A percentile compares a stretch with the other conserved stretches of the same genome.
Conservation (phyloP, 768 basidiomycete species). For the Auriscalpium vulgare region DNA sequence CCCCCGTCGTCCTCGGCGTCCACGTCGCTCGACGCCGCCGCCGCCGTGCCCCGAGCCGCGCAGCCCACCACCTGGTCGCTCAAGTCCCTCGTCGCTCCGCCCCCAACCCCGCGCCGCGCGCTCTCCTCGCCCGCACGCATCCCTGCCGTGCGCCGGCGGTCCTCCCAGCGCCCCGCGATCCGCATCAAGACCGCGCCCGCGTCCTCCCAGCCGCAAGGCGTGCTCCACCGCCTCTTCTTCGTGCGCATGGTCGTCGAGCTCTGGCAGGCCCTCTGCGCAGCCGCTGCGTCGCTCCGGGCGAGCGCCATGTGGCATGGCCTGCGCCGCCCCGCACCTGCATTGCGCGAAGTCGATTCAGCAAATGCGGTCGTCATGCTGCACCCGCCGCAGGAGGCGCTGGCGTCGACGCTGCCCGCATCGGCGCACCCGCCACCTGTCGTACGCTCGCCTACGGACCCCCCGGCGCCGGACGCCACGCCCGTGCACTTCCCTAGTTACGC, state of each 20-base stretch:
- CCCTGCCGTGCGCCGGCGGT: constrained; percentile 1
- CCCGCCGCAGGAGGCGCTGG: not conserved
- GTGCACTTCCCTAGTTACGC: not conserved
- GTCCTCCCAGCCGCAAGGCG: constrained; percentile 23
- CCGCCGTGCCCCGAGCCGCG: not conserved
- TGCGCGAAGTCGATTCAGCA: not conserved
- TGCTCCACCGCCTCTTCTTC: constrained; percentile 49
- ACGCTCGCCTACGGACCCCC: constrained; percentile 1
- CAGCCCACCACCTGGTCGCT: constrained; percentile 12
- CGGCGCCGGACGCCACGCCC: not conserved
- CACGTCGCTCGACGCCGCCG: not conserved
- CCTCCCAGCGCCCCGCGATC: constrained; percentile 7
- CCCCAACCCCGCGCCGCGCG: constrained; percentile 12
- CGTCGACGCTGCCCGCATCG: not conserved
- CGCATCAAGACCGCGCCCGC: constrained; percentile 3
- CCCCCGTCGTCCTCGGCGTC: not conserved
- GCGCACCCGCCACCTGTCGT: not conserved
- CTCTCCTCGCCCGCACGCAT: constrained; percentile 12
- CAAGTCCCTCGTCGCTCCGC: constrained; percentile 13
- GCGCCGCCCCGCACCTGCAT: not conserved
- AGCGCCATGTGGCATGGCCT: constrained; percentile 13
- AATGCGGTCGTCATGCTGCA: not conserved
- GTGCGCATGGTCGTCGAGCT: constrained; percentile 60
- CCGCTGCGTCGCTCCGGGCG: constrained; percentile 42
- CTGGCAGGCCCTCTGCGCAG: constrained; percentile 61